Evolutionary conservation across 179 eudicot genomes (phyloP).

Genomic region (Patellifolia procumbens): DNA sequence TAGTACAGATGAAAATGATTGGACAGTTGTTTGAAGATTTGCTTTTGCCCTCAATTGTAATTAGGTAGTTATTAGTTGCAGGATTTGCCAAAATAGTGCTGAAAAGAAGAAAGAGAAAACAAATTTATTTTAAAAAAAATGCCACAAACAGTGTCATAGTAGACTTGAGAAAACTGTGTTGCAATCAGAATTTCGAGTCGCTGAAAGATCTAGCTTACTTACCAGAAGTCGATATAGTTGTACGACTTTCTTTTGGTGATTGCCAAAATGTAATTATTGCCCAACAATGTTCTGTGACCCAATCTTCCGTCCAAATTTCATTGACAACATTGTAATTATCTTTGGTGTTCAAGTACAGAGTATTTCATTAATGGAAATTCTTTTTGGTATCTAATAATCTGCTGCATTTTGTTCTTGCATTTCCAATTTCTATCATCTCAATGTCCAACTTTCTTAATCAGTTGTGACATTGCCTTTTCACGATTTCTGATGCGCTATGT

Average conservation of each 20-base stretch:
- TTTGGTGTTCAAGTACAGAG: slow-evolving; percentile 21
- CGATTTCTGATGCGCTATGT: too few relatives aligned
- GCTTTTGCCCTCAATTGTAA: slow-evolving; percentile 26
- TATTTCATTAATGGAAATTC: slow-evolving; percentile 25
- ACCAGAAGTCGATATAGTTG: neutral
- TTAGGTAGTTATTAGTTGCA: slow-evolving; percentile 21
- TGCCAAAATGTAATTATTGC: neutral
- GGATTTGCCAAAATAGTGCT: neutral
- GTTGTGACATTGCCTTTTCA: too few relatives aligned
- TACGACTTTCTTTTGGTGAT: neutral
- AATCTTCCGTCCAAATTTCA: slow-evolving; percentile 11
- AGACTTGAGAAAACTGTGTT: neutral
- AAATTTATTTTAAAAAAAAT: too few relatives aligned
- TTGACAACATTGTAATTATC: slow-evolving; percentile 23
- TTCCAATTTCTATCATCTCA: neutral
- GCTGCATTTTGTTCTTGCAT: neutral
- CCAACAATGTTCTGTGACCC: neutral
- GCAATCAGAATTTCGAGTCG: neutral
- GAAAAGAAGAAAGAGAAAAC: too few relatives aligned
- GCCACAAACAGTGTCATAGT: neutral
- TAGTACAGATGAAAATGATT: slow-evolving; percentile 51
- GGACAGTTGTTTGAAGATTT: slow-evolving; percentile 59
- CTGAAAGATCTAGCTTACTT: neutral
- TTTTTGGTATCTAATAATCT: slow-evolving; percentile 14
- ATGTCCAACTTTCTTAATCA: neutral